Conservation (phyloP, 1,284 basidiomycete genomes). For the Leccinum subfulvum region DNA sequence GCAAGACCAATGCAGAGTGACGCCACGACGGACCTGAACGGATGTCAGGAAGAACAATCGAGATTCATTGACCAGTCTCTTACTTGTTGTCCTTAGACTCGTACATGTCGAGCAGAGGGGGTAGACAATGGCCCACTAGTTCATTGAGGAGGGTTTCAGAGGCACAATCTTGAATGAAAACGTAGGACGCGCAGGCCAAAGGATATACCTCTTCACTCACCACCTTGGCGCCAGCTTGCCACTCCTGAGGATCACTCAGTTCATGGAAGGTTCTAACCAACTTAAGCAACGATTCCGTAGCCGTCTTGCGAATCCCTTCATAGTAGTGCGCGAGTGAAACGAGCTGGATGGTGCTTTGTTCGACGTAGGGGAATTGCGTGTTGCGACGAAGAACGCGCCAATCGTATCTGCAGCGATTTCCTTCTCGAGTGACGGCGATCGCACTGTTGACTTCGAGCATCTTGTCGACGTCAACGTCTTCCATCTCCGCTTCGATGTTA, state of each 20-base stretch:
- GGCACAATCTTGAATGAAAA: slow-evolving; percentile 37
- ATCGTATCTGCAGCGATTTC: slow-evolving; percentile 98
- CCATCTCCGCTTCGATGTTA: slow-evolving; percentile 70
- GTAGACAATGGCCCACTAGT: slow-evolving; percentile 77
- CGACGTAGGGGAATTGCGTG: slow-evolving; percentile 83
- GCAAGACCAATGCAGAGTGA: slow-evolving; percentile 84
- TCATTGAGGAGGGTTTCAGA: slow-evolving; percentile 78
- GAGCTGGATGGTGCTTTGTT: slow-evolving; percentile 79
- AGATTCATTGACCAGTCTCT: slow-evolving; percentile 39
- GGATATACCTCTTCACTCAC: slow-evolving; percentile 40
- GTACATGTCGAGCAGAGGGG: slow-evolving; percentile 85
- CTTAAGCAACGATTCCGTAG: slow-evolving; percentile 86
- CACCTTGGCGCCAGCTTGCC: slow-evolving; percentile 72
- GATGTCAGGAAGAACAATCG: slow-evolving; percentile 14
- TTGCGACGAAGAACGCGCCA: slow-evolving; percentile 86
- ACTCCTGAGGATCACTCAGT: slow-evolving; percentile 78
- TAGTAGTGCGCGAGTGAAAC: slow-evolving; percentile 90
- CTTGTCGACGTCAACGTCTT: slow-evolving; percentile 84
- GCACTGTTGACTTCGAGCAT: slow-evolving; percentile 92
- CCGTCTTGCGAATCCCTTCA: slow-evolving; percentile 96
- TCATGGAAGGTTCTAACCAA: slow-evolving; percentile 93
- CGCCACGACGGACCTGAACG: slow-evolving; percentile 78
- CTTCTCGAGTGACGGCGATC: slow-evolving; percentile 97
- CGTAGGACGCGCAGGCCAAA: slow-evolving; percentile 3
- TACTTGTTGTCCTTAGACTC: slow-evolving; percentile 97